These are phyloP conservation scores for Boletus smithii DNA, from an alignment of 1,284 basidiomycete species.

Conservation along the genomic window DNA sequence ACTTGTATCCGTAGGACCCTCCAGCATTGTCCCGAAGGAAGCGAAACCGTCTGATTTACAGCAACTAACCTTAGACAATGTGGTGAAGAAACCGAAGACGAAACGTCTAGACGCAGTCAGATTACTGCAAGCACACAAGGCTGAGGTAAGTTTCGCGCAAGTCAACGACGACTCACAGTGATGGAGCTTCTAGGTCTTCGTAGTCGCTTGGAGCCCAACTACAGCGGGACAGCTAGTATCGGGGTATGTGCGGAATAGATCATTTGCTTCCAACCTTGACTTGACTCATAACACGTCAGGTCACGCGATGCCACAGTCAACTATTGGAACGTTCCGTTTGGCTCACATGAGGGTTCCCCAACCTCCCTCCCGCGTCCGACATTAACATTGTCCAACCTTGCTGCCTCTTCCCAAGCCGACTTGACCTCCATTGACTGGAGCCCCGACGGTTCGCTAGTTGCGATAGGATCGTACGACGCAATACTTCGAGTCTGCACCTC, in stretches of 20 bases:
- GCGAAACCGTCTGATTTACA: constrained; percentile 22
- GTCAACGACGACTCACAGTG: background rate
- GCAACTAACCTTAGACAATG: constrained; percentile 18
- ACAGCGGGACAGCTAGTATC: constrained; percentile 64
- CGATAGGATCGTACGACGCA: constrained; percentile 72
- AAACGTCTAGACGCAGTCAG: constrained; percentile 44
- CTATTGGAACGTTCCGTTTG: constrained; percentile 66
- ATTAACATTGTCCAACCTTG: constrained; percentile 49
- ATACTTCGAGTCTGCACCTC: constrained; percentile 61
- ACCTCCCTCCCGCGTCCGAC: constrained; percentile 34
- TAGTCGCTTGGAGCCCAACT: constrained; percentile 75
- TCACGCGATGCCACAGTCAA: constrained; percentile 75
- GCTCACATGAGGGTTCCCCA: constrained; percentile 32
- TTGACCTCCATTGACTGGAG: constrained; percentile 76
- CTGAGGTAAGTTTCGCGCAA: constrained; percentile 48
- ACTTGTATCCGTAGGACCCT: constrained; percentile 11
- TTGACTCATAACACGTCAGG: constrained; percentile 36
- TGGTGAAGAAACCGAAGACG: constrained; percentile 37
- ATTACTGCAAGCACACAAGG: constrained; percentile 54
- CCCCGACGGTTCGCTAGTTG: constrained; percentile 63
- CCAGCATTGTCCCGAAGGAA: constrained; percentile 21
- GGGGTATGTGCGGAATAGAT: constrained; percentile 47
- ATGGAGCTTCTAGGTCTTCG: constrained; percentile 59
- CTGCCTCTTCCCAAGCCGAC: constrained; percentile 50
- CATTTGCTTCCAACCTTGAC: background rate